Evolutionary conservation across 805 yeast species (phyloP).

Genomic region (Lipomyces orientalis): DNA sequence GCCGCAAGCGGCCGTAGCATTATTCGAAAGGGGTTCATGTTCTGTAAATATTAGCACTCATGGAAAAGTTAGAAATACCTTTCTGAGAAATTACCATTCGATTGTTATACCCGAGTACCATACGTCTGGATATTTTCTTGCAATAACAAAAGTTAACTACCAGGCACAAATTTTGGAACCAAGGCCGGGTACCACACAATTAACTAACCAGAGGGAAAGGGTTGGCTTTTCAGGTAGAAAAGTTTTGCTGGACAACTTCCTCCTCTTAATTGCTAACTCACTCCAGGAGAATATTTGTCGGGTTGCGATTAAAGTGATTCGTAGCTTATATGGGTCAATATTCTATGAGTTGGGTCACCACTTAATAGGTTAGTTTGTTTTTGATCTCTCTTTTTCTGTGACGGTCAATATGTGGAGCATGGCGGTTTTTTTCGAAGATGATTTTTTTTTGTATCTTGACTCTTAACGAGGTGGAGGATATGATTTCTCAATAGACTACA

Average conservation of each 20-base stretch:
- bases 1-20: not conserved
- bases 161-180: not conserved
- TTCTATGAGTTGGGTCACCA: not conserved
- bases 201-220: not conserved
- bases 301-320: not conserved
- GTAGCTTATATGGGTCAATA: not conserved
- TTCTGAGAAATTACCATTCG: not conserved
- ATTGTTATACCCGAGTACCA: not conserved
- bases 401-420: not conserved
- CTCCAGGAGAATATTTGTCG: not conserved
- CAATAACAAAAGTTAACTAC: not conserved
- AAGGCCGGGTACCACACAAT: not conserved
- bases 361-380: not conserved
- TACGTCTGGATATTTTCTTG: not conserved
- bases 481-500: constrained; percentile 72
- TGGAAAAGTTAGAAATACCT: not conserved
- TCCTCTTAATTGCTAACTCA: not conserved
- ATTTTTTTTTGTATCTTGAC: constrained; percentile 31
- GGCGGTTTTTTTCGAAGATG: constrained; percentile 20
- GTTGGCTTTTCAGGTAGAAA: not conserved
- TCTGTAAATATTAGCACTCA: not conserved
- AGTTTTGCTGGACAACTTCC: not conserved
- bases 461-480: constrained; percentile 32
- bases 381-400: not conserved
- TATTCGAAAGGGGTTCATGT: not conserved